These are phyloP conservation scores for Clonostachys solani DNA, from an alignment of 2,329 filamentous ascomycete species.

Conservation along the genomic window DNA sequence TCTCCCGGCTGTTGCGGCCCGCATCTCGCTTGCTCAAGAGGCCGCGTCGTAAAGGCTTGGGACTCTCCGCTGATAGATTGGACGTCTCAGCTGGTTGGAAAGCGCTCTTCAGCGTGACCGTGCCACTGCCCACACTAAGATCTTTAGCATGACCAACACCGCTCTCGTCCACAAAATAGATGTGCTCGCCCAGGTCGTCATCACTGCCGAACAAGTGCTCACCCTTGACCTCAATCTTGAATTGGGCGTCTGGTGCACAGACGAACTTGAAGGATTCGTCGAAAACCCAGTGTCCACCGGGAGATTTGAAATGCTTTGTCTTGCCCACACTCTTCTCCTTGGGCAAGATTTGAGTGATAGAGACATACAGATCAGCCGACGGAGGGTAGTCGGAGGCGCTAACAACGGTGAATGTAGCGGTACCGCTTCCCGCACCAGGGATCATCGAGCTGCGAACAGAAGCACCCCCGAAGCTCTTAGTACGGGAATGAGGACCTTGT, in stretches of 20 bases:
- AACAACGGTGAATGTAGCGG: slow-evolving; percentile 75
- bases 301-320: slow-evolving; percentile 82
- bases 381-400: slow-evolving; percentile 75
- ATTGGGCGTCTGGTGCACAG: slow-evolving; percentile 79
- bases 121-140: slow-evolving; percentile 68
- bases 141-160: slow-evolving; percentile 65
- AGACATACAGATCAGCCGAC: slow-evolving; percentile 73
- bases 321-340: slow-evolving; percentile 83
- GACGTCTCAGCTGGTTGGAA: slow-evolving; percentile 54
- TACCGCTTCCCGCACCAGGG: slow-evolving; percentile 61
- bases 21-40: slow-evolving; percentile 50
- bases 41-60: slow-evolving; percentile 43
- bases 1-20: slow-evolving; percentile 28
- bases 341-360: slow-evolving; percentile 60
- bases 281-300: slow-evolving; percentile 61
- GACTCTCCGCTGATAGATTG: slow-evolving; percentile 35
- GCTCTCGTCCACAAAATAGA: slow-evolving; percentile 90
- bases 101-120: slow-evolving; percentile 67
- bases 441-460: slow-evolving; percentile 63
- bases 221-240: slow-evolving; percentile 81
- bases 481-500: slow-evolving; percentile 38
- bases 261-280: slow-evolving; percentile 76
- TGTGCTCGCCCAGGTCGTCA: slow-evolving; percentile 75
- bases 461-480: slow-evolving; percentile 57
- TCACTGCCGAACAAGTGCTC: slow-evolving; percentile 82